Evolutionary conservation across 768 basidiomycete species (phyloP).

Genomic region (Amanita muscaria): DNA sequence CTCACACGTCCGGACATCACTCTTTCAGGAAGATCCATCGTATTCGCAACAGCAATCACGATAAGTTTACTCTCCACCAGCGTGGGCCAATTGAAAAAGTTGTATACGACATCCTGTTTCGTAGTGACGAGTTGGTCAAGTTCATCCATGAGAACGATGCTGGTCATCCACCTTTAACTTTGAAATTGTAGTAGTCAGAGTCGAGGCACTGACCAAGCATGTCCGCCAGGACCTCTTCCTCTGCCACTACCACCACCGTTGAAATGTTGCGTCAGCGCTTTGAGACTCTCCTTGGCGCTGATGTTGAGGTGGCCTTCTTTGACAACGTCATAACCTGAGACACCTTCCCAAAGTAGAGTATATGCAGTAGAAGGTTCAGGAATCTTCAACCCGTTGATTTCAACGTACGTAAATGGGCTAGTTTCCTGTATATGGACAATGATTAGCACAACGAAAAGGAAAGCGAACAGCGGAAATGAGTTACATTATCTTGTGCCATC

Average conservation of each 20-base stretch:
- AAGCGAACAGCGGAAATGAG: background rate
- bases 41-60: conserved; percentile 95
- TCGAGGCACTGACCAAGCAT: conserved; percentile 65
- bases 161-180: conserved; percentile 22
- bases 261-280: conserved; percentile 72
- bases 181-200: too few relatives aligned
- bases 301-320: conserved; percentile 57
- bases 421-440: conserved; percentile 66
- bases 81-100: conserved; percentile 95
- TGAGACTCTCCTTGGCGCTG: conserved; percentile 75
- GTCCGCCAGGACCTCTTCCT: conserved; percentile 62
- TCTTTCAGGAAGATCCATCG: conserved; percentile 95
- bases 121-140: conserved; percentile 92
- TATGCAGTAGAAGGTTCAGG: conserved; percentile 93
- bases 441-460: background rate
- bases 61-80: conserved; percentile 79
- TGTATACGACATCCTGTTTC: conserved; percentile 98
- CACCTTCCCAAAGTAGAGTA: conserved; percentile 82
- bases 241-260: conserved; percentile 42
- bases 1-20: conserved; percentile 88
- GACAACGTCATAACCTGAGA: conserved; percentile 69
- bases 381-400: conserved; percentile 93
- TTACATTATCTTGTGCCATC: conserved; percentile 75
- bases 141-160: conserved; percentile 97
- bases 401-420: conserved; percentile 91